A percentile compares a stretch with the other conserved stretches of the same genome.
phyloP scores from a whole-genome alignment of 768 basidiomycete genomes.

The Boletus insuetus region DNA sequence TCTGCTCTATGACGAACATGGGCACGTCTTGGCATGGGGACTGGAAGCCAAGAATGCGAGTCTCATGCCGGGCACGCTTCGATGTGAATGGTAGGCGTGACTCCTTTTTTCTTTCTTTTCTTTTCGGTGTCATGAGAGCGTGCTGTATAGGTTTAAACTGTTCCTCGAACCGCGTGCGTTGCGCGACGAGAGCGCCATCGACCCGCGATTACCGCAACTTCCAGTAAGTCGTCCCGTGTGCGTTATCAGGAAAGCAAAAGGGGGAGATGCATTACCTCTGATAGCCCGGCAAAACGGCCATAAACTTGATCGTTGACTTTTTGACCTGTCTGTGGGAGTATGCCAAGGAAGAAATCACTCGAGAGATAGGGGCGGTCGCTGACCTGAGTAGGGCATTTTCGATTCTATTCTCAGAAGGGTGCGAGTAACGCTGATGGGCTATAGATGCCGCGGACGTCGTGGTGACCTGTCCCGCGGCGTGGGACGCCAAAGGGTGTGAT shows the following conservation, averaged over 20 bases:
- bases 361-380: constrained; percentile 81
- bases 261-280: not conserved
- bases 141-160: constrained; percentile 67
- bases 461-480: constrained; percentile 86
- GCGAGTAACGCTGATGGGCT: not conserved
- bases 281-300: constrained; percentile 70
- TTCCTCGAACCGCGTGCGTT: constrained; percentile 81
- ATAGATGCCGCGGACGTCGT: constrained; percentile 81
- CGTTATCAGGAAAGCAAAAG: not conserved
- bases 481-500: constrained; percentile 83
- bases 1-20: constrained; percentile 72
- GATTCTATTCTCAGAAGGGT: not conserved
- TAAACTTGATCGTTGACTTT: constrained; percentile 83
- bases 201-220: constrained; percentile 74
- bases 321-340: constrained; percentile 83
- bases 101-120: not conserved
- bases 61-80: constrained; percentile 59
- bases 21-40: constrained; percentile 79
- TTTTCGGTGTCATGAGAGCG: too few species aligned
- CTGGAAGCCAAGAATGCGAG: constrained; percentile 82
- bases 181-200: constrained; percentile 65
- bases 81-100: constrained; percentile 49
- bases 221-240: constrained; percentile 51
- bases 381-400: constrained; percentile 61
- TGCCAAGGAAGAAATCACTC: constrained; percentile 82